Conservation (phyloP, 352 stramenopile genomes). For the Pythium aquatile region DNA sequence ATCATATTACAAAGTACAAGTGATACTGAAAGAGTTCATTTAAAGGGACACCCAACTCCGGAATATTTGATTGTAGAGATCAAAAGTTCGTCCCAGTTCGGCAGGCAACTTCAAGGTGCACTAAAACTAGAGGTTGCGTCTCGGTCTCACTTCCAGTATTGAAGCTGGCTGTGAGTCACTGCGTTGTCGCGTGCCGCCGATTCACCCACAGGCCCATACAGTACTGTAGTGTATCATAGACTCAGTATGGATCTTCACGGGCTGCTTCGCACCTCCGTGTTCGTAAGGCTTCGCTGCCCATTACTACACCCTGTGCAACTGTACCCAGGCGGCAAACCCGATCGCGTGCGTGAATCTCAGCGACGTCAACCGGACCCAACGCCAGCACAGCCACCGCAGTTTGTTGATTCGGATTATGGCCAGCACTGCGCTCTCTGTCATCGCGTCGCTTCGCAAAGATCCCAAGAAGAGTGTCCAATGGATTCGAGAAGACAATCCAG, state of each 20-base stretch:
- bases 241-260: not conserved
- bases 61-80: not conserved
- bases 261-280: not conserved
- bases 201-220: not conserved
- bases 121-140: not conserved
- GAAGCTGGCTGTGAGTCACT: not conserved
- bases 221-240: not conserved
- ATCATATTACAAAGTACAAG: not conserved
- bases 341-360: not conserved
- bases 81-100: not conserved
- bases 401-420: not conserved
- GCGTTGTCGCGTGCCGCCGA: not conserved
- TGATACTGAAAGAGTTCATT: too few species aligned
- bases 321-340: not conserved
- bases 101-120: not conserved
- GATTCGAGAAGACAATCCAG: not conserved
- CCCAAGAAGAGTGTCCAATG: not conserved
- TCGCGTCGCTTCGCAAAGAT: not conserved
- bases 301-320: not conserved
- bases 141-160: too few species aligned
- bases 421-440: not conserved
- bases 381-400: not conserved
- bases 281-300: not conserved
- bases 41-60: not conserved
- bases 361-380: not conserved